phyloP scores from a whole-genome alignment of 176 grass and related monocot species.

The Musa itinerans region DNA sequence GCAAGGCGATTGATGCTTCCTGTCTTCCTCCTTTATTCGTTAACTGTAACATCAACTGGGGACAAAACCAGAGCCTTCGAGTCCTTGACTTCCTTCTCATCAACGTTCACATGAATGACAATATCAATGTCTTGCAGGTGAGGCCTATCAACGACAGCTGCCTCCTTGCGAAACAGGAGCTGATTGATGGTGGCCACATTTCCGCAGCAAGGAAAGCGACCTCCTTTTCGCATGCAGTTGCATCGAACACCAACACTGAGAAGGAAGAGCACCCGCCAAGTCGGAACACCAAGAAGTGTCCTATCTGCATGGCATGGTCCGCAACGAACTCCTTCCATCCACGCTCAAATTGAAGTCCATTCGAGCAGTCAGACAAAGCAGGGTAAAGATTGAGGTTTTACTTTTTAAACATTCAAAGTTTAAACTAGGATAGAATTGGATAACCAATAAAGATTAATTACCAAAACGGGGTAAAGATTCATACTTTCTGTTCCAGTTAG shows the following conservation, averaged over 20 bases:
- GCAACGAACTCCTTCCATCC: conserved; percentile 68
- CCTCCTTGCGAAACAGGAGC: neutral
- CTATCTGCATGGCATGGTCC: conserved; percentile 42
- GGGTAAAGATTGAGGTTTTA: conserved; percentile 15
- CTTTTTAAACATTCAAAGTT: neutral
- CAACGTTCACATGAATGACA: neutral
- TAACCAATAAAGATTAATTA: neutral
- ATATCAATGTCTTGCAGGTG: neutral
- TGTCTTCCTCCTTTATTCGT: conserved; percentile 19
- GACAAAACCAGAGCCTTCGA: conserved; percentile 8
- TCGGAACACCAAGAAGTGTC: conserved; percentile 57
- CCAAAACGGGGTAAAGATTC: neutral
- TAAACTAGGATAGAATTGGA: neutral
- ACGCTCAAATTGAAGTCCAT: conserved; percentile 28
- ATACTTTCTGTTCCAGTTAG: neutral
- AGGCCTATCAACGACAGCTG: neutral
- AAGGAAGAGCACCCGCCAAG: conserved; percentile 42
- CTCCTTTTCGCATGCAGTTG: conserved; percentile 39
- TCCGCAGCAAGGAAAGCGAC: conserved; percentile 20
- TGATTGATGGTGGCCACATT: neutral
- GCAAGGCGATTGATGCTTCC: neutral
- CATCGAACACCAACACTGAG: conserved; percentile 48
- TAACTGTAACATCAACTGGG: neutral
- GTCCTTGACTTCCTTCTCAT: conserved; percentile 9
- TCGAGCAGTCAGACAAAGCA: conserved; percentile 25